Conservation (phyloP, 140 eudicot genomes). For the Bidens hawaiensis region DNA sequence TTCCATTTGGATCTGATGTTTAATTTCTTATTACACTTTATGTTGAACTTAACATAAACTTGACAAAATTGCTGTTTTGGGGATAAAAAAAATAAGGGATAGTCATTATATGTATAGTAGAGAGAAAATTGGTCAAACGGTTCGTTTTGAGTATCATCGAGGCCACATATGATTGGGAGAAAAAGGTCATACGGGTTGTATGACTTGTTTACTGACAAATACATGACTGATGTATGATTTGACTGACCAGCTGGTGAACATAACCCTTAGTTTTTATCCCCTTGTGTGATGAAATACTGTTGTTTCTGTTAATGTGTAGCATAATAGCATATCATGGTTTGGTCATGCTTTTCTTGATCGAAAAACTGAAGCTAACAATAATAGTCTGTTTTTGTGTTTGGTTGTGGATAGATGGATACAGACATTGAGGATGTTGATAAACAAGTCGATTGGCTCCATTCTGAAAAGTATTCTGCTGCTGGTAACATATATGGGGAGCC, state of each 20-base stretch:
- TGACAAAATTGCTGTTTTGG: not conserved
- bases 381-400: not conserved
- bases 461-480: slow-evolving; percentile 10
- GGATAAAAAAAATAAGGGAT: not conserved
- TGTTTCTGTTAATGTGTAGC: not conserved
- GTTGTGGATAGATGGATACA: slow-evolving; percentile 21
- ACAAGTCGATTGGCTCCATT: slow-evolving; percentile 27
- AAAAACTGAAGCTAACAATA: not conserved
- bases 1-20: not conserved
- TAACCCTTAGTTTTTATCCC: too few species aligned
- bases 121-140: too few species aligned
- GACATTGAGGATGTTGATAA: slow-evolving; percentile 11
- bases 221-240: too few species aligned
- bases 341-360: not conserved
- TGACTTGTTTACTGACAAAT: too few species aligned
- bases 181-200: too few species aligned
- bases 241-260: too few species aligned
- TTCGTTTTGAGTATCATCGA: too few species aligned
- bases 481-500: slow-evolving; percentile 33
- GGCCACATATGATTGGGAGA: too few species aligned
- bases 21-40: too few species aligned
- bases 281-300: not conserved
- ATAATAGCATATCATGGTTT: not conserved
- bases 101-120: too few species aligned
- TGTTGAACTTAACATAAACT: not conserved